Evolutionary conservation across 2,329 filamentous ascomycete genomes (phyloP).

Genomic region (Ophiostoma piceae): DNA sequence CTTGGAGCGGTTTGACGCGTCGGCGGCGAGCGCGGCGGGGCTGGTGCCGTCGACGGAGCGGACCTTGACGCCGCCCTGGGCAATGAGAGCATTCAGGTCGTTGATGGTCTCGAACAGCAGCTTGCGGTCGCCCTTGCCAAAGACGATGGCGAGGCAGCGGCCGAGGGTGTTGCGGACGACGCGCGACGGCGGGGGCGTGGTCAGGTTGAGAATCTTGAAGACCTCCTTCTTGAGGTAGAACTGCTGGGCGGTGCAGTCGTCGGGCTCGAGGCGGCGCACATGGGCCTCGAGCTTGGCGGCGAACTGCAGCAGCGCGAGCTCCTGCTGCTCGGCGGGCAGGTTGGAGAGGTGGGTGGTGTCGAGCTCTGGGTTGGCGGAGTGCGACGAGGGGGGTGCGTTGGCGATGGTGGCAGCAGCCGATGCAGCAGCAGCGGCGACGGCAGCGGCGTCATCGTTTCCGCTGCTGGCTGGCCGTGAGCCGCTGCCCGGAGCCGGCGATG

Average conservation of each 20-base stretch:
- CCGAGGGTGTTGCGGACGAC: constrained; percentile 88
- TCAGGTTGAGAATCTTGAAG: constrained; percentile 82
- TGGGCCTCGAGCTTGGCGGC: constrained; percentile 77
- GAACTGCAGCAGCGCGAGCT: constrained; percentile 87
- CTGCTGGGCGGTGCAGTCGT: constrained; percentile 83
- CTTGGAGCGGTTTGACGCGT: constrained; percentile 58
- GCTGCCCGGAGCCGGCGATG: constrained; percentile 20
- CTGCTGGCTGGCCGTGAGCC: constrained; percentile 24
- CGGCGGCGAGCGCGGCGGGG: constrained; percentile 55
- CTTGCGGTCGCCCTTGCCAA: constrained; percentile 81
- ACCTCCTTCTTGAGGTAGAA: constrained; percentile 89
- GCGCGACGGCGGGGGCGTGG: constrained; percentile 74
- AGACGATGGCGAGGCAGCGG: constrained; percentile 74
- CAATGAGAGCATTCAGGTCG: constrained; percentile 65
- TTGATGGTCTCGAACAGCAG: constrained; percentile 92
- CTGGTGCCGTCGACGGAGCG: constrained; percentile 61
- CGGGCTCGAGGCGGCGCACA: constrained; percentile 65
- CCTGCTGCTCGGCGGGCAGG: constrained; percentile 89
- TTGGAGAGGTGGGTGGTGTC: constrained; percentile 84
- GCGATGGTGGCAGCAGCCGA: constrained; percentile 31
- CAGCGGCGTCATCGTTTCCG: constrained; percentile 22
- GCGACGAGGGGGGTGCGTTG: constrained; percentile 34
- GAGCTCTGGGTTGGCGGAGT: constrained; percentile 65
- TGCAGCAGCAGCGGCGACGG: constrained; percentile 31
- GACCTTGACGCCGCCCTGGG: constrained; percentile 64